These are phyloP conservation scores for Halenospora varia DNA, from an alignment of 495 filamentous ascomycete species.

Conservation along the genomic window DNA sequence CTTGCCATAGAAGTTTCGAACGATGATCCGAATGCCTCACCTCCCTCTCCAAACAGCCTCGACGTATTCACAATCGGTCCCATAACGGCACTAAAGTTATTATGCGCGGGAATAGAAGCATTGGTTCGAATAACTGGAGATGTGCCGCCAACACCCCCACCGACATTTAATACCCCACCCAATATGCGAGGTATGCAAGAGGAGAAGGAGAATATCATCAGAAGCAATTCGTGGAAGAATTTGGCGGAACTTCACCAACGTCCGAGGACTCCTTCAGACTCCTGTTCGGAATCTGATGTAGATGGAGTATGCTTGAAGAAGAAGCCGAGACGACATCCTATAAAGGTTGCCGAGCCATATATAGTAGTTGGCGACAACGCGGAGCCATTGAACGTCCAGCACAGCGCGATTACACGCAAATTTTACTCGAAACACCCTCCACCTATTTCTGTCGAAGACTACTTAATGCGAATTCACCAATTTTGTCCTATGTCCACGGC, in stretches of 20 bases:
- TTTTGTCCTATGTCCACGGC: constrained; percentile 96
- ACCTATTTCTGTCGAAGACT: constrained; percentile 75
- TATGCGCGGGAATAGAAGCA: constrained; percentile 67
- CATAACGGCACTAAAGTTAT: constrained; percentile 71
- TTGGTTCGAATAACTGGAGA: constrained; percentile 70
- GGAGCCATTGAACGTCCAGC: constrained; percentile 62
- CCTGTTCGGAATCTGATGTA: constrained; percentile 24
- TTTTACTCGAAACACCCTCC: constrained; percentile 89
- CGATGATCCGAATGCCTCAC: constrained; percentile 6
- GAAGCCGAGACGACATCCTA: constrained; percentile 41
- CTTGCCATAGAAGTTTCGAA: constrained; percentile 20
- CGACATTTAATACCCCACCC: constrained; percentile 54
- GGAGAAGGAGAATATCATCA: constrained; percentile 53
- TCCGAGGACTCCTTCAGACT: constrained; percentile 17
- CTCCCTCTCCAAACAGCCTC: constrained; percentile 22
- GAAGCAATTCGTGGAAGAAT: constrained; percentile 47
- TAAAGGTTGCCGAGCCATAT: constrained; percentile 34
- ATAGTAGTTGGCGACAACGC: constrained; percentile 57
- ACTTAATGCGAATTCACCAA: constrained; percentile 78
- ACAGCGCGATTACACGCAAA: constrained; percentile 76
- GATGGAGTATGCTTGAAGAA: constrained; percentile 40
- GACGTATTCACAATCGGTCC: constrained; percentile 73
- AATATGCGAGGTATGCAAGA: constrained; percentile 53
- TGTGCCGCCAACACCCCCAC: constrained; percentile 68
- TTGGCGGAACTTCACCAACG: constrained; percentile 22